These are phyloP conservation scores for Thuidium tamariscinum DNA, from an alignment of 225 moss, liverwort and hornwort species.

Conservation along the genomic window DNA sequence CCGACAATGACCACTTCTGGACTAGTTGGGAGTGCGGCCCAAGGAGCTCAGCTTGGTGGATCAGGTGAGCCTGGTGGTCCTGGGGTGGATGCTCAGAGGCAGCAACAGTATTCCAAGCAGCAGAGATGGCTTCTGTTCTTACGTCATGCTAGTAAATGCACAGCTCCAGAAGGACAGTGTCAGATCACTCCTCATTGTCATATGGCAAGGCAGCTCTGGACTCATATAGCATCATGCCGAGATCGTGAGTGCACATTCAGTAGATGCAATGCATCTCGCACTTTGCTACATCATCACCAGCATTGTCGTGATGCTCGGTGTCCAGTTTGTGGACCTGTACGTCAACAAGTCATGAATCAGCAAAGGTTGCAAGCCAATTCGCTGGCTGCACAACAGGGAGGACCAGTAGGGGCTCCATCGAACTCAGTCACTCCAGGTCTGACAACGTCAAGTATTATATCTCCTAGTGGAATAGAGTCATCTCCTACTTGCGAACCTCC, in stretches of 20 bases:
- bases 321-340: slow-evolving; percentile 97
- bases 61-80: slow-evolving; percentile 22
- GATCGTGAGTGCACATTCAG: slow-evolving; percentile 79
- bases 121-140: slow-evolving; percentile 90
- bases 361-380: slow-evolving; percentile 49
- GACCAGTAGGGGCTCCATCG: slow-evolving; percentile 19
- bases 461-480: slow-evolving; percentile 39
- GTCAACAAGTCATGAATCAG: slow-evolving; percentile 69
- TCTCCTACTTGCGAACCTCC: slow-evolving; percentile 22
- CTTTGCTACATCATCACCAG: slow-evolving; percentile 83
- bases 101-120: slow-evolving; percentile 95
- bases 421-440: slow-evolving; percentile 24
- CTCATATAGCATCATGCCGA: slow-evolving; percentile 71
- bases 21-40: slow-evolving; percentile 17
- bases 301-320: slow-evolving; percentile 76
- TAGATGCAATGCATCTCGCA: slow-evolving; percentile 88
- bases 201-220: slow-evolving; percentile 90
- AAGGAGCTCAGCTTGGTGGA: slow-evolving; percentile 43
- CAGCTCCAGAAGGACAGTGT: slow-evolving; percentile 74
- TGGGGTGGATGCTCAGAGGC: slow-evolving; percentile 71
- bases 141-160: slow-evolving; percentile 92
- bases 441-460: slow-evolving; percentile 15
- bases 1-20: slow-evolving; percentile 15
- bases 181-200: slow-evolving; percentile 85
- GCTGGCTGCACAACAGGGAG: slow-evolving; percentile 25